phyloP scores from a whole-genome alignment of 805 yeast species.

The Candida koratica region DNA sequence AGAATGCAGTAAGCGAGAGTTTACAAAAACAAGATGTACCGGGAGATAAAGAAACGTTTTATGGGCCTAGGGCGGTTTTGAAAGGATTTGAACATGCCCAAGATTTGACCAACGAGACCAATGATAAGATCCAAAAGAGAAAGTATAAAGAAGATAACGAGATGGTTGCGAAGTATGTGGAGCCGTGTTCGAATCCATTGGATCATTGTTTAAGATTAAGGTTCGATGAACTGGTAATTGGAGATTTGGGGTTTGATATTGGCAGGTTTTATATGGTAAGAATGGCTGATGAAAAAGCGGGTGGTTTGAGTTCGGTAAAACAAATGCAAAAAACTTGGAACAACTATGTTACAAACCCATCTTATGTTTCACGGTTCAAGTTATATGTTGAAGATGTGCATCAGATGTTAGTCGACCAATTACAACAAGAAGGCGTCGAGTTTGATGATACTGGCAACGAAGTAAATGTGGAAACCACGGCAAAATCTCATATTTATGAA shows the following conservation, averaged over 20 bases:
- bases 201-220: conserved; percentile 31
- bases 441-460: conserved; percentile 32
- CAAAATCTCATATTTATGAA: conserved; percentile 27
- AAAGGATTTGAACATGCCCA: conserved; percentile 32
- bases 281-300: conserved; percentile 31
- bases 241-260: conserved; percentile 37
- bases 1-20: conserved; percentile 21
- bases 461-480: not conserved
- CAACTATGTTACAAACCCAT: conserved; percentile 3
- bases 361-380: conserved; percentile 27
- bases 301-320: conserved; percentile 34
- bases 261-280: conserved; percentile 39
- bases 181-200: conserved; percentile 37
- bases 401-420: conserved; percentile 25
- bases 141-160: conserved; percentile 19
- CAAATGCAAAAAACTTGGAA: conserved; percentile 28
- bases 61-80: conserved; percentile 33
- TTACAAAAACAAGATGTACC: conserved; percentile 31
- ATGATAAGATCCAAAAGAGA: conserved; percentile 27
- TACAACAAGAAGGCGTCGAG: conserved; percentile 31
- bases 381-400: conserved; percentile 42
- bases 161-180: conserved; percentile 26
- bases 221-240: conserved; percentile 32
- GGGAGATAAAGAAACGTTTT: conserved; percentile 36
- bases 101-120: conserved; percentile 30